Conservation (phyloP, 1,284 basidiomycete genomes). For the Cryptococcus sp. region DNA sequence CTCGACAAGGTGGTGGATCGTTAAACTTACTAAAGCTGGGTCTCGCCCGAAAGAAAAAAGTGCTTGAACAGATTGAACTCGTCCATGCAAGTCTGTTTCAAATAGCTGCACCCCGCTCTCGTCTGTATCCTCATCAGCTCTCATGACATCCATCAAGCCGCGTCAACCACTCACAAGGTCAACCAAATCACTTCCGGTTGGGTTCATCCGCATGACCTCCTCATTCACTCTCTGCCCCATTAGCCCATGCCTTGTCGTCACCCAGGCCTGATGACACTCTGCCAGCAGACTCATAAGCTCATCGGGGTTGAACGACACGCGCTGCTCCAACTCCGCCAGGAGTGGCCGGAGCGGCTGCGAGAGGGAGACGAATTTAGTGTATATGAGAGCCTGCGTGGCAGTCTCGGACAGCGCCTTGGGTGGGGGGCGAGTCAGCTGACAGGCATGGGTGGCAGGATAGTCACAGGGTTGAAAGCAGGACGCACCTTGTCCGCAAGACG, state of each 20-base stretch:
- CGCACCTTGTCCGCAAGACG: conserved; percentile 68
- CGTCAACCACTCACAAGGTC: conserved; percentile 61
- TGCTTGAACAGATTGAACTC: conserved; percentile 79
- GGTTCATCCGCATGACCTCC: conserved; percentile 78
- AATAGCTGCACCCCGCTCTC: conserved; percentile 78
- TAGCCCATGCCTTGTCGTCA: conserved; percentile 65
- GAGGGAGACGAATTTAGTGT: conserved; percentile 76
- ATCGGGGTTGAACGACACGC: conserved; percentile 62
- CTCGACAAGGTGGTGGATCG: not conserved
- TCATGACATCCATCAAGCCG: not conserved
- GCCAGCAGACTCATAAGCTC: conserved; percentile 70
- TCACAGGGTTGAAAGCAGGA: conserved; percentile 1
- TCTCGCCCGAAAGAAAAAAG: conserved; percentile 81
- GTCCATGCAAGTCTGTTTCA: conserved; percentile 82
- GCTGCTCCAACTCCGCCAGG: conserved; percentile 75
- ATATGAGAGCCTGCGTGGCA: conserved; percentile 77
- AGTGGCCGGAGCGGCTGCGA: conserved; percentile 69
- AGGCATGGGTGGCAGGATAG: not conserved
- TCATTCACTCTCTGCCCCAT: conserved; percentile 67
- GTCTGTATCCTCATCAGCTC: conserved; percentile 56
- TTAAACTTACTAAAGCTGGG: conserved; percentile 70
- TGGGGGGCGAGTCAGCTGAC: conserved; percentile 10
- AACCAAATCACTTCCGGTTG: conserved; percentile 71
- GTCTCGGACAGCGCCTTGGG: conserved; percentile 71
- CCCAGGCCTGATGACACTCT: conserved; percentile 82